Evolutionary conservation across 345 rosid species (phyloP).

Genomic region (Eutrema yunnanense): DNA sequence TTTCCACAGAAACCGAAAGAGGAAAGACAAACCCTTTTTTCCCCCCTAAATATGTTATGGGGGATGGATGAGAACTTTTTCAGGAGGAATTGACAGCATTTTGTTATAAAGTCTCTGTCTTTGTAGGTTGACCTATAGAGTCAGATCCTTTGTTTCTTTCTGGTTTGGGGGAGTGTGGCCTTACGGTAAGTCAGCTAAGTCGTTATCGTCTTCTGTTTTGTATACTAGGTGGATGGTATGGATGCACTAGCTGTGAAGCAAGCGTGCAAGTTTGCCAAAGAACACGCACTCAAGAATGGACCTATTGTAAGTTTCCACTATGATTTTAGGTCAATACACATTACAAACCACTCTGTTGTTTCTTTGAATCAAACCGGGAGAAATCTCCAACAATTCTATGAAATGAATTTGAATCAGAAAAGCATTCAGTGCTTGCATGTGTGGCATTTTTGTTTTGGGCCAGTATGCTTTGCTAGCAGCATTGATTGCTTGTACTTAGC

Average conservation of each 20-base stretch:
- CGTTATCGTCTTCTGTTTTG: neutral
- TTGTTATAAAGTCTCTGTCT: neutral
- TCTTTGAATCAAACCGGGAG: too few relatives aligned
- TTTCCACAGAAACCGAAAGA: neutral
- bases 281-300: conserved; percentile 78
- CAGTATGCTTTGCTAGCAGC: neutral
- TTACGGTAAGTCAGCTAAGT: neutral
- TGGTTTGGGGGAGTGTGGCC: neutral
- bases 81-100: neutral
- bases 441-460: neutral
- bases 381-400: neutral
- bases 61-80: neutral
- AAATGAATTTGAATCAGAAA: neutral
- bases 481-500: neutral
- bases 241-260: conserved; percentile 87
- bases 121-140: neutral
- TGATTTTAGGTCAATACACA: neutral
- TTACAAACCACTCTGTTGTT: too few relatives aligned
- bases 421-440: neutral
- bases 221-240: conserved; percentile 83
- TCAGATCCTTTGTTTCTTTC: neutral
- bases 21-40: neutral
- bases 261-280: conserved; percentile 87
- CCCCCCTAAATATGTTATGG: neutral
- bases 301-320: conserved; percentile 60